These are phyloP conservation scores for Trichoderma brevicompactum DNA, from an alignment of 2,329 filamentous ascomycete species.

Conservation along the genomic window DNA sequence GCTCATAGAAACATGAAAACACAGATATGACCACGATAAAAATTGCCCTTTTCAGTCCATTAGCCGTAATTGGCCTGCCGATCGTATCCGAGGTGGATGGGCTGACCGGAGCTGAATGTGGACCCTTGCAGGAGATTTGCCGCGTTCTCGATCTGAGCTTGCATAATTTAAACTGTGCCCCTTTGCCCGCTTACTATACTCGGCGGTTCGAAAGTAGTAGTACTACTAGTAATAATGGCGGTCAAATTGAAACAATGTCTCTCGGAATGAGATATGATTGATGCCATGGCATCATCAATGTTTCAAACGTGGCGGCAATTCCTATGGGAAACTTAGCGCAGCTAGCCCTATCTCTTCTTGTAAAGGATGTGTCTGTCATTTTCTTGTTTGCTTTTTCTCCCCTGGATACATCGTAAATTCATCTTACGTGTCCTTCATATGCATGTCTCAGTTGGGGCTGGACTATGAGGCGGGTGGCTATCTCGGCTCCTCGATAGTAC, in stretches of 20 bases:
- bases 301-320: neutral
- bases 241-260: slow-evolving; percentile 11
- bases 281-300: neutral
- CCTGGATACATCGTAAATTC: neutral
- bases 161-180: neutral
- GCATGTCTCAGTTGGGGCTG: neutral
- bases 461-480: neutral
- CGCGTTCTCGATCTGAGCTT: neutral
- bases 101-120: neutral
- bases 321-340: no score
- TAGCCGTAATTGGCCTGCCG: neutral
- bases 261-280: neutral
- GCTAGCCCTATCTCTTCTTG: neutral
- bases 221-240: slow-evolving; percentile 13
- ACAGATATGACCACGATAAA: no score
- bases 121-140: neutral
- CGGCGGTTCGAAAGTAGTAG: neutral
- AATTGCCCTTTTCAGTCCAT: neutral
- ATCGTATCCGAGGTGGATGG: neutral
- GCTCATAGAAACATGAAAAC: neutral
- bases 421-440: neutral
- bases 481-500: neutral
- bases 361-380: neutral
- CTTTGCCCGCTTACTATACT: neutral
- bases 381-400: neutral